Evolutionary conservation across 2,329 filamentous ascomycete species (phyloP).

Genomic region (Verticillium alfalfae): DNA sequence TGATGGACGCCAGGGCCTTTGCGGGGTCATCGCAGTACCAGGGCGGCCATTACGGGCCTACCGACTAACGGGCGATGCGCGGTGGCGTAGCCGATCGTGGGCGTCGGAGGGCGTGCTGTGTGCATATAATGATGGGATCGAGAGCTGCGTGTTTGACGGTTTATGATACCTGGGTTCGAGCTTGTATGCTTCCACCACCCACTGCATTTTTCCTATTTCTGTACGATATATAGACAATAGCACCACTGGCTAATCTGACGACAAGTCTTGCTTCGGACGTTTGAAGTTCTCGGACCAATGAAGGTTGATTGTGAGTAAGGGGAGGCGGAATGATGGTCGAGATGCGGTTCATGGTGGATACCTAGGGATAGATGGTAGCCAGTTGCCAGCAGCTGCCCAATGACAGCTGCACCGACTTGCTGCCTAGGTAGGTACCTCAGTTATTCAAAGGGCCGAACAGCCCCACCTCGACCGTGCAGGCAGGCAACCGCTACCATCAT

Average conservation of each 20-base stretch:
- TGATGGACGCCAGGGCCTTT: slow-evolving; percentile 39
- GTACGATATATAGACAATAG: background rate
- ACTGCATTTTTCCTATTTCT: background rate
- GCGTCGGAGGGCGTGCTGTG: background rate
- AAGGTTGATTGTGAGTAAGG: too few relatives aligned
- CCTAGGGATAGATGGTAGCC: background rate
- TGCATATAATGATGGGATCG: background rate
- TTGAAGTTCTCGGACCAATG: too few relatives aligned
- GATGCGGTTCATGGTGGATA: background rate
- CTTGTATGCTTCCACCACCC: background rate
- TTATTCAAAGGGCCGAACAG: too few relatives aligned
- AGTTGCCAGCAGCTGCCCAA: too few relatives aligned
- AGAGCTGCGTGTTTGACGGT: background rate
- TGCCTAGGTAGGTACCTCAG: too few relatives aligned
- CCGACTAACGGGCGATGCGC: background rate
- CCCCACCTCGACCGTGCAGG: too few relatives aligned
- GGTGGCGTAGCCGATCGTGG: background rate
- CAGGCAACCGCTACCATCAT: too few relatives aligned
- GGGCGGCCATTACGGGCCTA: slow-evolving; percentile 12
- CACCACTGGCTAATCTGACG: background rate
- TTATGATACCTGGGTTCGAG: background rate
- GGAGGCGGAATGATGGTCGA: background rate
- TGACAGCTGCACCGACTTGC: too few relatives aligned
- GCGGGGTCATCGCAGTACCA: slow-evolving; percentile 24
- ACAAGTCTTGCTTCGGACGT: background rate